Evolutionary conservation across 2,329 filamentous ascomycete genomes (phyloP).

Genomic region (Exophiala sideris): DNA sequence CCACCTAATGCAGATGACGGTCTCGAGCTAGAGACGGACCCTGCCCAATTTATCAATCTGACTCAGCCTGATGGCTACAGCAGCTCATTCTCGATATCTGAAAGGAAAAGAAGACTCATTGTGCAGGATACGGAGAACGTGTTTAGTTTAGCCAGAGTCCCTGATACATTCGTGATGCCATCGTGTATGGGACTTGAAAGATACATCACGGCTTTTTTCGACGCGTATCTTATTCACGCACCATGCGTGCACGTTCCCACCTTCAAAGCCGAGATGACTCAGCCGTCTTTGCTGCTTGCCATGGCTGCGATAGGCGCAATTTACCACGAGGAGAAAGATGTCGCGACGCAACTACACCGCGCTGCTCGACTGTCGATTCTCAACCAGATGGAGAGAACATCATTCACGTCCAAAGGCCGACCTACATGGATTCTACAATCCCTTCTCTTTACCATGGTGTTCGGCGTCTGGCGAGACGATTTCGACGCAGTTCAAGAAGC

Average conservation of each 20-base stretch:
- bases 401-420: background rate
- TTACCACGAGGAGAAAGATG: background rate
- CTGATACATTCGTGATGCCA: background rate
- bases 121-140: background rate
- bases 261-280: background rate
- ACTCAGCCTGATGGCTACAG: background rate
- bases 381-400: background rate
- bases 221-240: background rate
- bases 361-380: background rate
- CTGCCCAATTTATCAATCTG: background rate
- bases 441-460: background rate
- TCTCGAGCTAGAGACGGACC: background rate
- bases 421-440: background rate
- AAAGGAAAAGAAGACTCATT: background rate
- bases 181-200: background rate
- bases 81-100: background rate
- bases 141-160: background rate
- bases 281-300: background rate
- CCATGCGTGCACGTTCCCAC: background rate
- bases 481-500: background rate
- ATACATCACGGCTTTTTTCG: background rate
- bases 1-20: background rate
- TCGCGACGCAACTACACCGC: background rate
- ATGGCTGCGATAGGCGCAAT: background rate
- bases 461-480: background rate